Evolutionary conservation across 305 asterid species (phyloP), one percentile per base, ranked within the genome.

Genomic region (Galium porrigens): DNA sequence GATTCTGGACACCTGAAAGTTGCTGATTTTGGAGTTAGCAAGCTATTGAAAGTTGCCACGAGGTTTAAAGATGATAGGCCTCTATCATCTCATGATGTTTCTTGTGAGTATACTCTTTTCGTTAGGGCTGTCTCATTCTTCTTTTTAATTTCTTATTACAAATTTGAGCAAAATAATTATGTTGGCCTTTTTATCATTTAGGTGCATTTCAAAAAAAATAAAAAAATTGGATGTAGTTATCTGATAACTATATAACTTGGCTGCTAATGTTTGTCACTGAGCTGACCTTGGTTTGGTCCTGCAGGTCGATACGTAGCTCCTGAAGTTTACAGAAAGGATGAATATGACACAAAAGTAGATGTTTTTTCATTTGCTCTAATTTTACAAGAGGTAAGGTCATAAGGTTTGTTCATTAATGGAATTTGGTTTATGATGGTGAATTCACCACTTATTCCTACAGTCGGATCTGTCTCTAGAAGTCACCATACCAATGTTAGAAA

Each of bases 281-380:
- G 0, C 39, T 65, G 25, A 58, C 25, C 32, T 36, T 57, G 56
- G 15, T 42, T 66, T 32, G 7, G 11, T 71, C 25, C 63, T 41
- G 67, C 83, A 92, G 96, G 96, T 73, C 87, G 96, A 64, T 92
- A 92, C 72, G 77, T 84, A 71, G 99, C 99, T 77, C 95, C 99
- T 0, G 99, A 92, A 80, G 89, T 87, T 68, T 89, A 79, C 84
- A 83, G 73, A 75, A 80, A 85, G 49, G 94, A 92, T 76, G 99
- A 85, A 73, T 92, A 92, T 58, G 96, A 87, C 76, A 89, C 96
- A 5, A 89, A 89, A 83, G 97, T 85, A 66, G 99, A 92, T 72
- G 95, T 92, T 58, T 92, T 89, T 83, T 92, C 99, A 56, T 92
- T 89, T 78, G 96, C 91, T 22, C 78, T 89, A 62, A 89, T 92